Conservation (phyloP, 805 yeast species). For the Monosporozyma servazzii region DNA sequence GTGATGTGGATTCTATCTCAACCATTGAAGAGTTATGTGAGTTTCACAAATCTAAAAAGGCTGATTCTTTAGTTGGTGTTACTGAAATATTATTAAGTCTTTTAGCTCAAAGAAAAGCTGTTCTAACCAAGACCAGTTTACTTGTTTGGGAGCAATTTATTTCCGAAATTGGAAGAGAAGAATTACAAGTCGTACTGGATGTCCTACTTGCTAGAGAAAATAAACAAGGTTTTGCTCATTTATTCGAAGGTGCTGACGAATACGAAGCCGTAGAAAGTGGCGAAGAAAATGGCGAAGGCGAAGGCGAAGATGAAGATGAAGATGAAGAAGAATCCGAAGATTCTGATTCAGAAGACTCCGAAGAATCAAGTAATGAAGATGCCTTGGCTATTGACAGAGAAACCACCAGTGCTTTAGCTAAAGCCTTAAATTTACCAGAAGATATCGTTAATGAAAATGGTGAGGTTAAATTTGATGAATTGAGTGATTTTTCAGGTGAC, state of each 20-base stretch:
- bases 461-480: conserved; percentile 40
- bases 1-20: conserved; percentile 65
- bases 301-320: conserved; percentile 24
- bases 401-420: conserved; percentile 57
- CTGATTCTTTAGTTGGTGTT: conserved; percentile 38
- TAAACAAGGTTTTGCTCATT: conserved; percentile 64
- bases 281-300: conserved; percentile 30
- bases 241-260: conserved; percentile 59
- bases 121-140: conserved; percentile 49
- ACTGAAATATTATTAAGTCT: conserved; percentile 53
- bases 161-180: conserved; percentile 35
- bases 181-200: conserved; percentile 44
- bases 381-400: conserved; percentile 37
- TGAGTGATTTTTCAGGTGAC: conserved; percentile 35
- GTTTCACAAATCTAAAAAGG: conserved; percentile 29
- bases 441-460: conserved; percentile 35
- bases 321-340: conserved; percentile 18
- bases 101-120: conserved; percentile 46
- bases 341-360: conserved; percentile 14
- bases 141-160: conserved; percentile 50
- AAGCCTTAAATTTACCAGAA: conserved; percentile 60
- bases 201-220: conserved; percentile 62
- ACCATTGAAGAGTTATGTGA: conserved; percentile 58
- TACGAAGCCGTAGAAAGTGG: conserved; percentile 39
- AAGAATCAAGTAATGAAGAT: conserved; percentile 25